phyloP scores from a whole-genome alignment of 495 filamentous ascomycete genomes.

The Amphirosellinia nigrospora region DNA sequence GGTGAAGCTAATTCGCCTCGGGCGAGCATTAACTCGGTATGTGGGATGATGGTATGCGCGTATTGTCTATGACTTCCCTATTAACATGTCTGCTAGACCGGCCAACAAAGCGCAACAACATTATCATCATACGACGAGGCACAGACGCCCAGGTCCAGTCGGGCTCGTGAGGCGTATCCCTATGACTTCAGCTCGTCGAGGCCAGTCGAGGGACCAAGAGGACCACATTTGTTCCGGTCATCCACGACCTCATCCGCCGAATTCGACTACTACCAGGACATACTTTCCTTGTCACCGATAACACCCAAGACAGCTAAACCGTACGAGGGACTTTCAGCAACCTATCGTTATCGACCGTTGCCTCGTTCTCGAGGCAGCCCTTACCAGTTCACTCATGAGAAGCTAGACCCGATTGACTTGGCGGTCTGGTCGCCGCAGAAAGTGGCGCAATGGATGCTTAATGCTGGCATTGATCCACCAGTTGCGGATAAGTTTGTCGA shows the following conservation, averaged over 20 bases:
- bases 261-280: conserved; percentile 65
- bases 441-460: conserved; percentile 82
- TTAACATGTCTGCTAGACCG: conserved; percentile 52
- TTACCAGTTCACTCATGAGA: conserved; percentile 58
- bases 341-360: conserved; percentile 43
- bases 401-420: conserved; percentile 64
- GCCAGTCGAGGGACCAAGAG: conserved; percentile 77
- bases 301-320: conserved; percentile 49
- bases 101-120: conserved; percentile 72
- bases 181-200: conserved; percentile 51
- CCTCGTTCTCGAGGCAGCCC: conserved; percentile 46
- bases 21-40: conserved; percentile 69
- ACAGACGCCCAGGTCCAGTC: conserved; percentile 67
- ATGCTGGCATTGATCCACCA: conserved; percentile 69
- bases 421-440: conserved; percentile 71
- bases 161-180: conserved; percentile 41
- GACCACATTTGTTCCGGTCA: conserved; percentile 86
- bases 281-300: conserved; percentile 70
- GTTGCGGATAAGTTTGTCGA: conserved; percentile 82
- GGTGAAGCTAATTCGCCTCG: conserved; percentile 66
- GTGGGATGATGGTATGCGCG: conserved; percentile 33
- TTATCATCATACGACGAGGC: conserved; percentile 78
- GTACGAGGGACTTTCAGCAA: conserved; percentile 43
- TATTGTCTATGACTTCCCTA: conserved; percentile 5
- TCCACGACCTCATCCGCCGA: conserved; percentile 55